Conservation (phyloP, 2,329 filamentous ascomycete genomes). For the Phaeosphaeria sp. region DNA sequence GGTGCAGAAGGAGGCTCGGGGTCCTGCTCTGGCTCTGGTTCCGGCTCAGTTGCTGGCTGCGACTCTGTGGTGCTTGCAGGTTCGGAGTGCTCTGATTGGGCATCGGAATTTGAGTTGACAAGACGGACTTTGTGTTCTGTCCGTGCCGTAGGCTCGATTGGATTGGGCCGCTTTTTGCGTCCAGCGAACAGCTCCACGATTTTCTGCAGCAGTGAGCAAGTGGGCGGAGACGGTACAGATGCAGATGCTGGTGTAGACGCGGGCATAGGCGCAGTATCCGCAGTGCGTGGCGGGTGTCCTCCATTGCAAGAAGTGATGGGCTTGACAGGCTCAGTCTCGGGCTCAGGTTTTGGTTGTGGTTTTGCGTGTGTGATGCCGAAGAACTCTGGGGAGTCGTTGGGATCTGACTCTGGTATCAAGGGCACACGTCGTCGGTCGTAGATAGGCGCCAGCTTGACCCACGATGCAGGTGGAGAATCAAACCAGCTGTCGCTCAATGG, state of each 20-base stretch:
- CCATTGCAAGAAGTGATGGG: too few species aligned
- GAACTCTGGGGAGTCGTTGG: neutral
- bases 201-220: constrained; percentile 4
- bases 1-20: too few species aligned
- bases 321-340: too few species aligned
- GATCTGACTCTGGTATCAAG: neutral
- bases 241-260: neutral
- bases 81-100: neutral
- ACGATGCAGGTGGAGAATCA: neutral
- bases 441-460: neutral
- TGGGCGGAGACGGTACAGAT: neutral
- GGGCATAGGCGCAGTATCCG: too few species aligned
- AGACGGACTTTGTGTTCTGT: neutral
- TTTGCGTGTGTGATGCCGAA: neutral
- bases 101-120: neutral
- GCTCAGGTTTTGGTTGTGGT: neutral
- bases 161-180: neutral
- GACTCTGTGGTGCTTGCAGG: neutral
- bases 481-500: neutral
- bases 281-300: too few species aligned
- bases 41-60: neutral
- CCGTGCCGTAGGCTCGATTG: neutral
- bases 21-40: too few species aligned
- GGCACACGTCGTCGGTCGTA: neutral
- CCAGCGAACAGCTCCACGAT: constrained; percentile 20